phyloP scores from a whole-genome alignment of 306 rosid species.

The Astragalus membranaceus region DNA sequence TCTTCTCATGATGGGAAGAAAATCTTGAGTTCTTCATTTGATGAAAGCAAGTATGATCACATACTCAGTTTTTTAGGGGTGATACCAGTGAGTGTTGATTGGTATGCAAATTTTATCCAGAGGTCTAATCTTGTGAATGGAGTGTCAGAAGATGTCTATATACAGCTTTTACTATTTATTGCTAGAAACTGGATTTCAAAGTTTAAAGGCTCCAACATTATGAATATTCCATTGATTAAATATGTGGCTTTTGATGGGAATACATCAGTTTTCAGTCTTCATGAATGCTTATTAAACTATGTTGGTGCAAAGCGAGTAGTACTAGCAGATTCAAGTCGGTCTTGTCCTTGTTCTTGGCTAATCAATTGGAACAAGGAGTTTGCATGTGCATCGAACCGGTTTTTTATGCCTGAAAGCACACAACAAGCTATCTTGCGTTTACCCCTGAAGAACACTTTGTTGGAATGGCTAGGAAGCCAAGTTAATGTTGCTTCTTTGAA shows the following conservation, averaged over 20 bases:
- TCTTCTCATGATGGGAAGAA: conserved; percentile 43
- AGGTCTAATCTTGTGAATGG: conserved; percentile 39
- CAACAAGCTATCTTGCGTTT: conserved; percentile 30
- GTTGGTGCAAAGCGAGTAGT: background rate
- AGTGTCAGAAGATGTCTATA: conserved; percentile 46
- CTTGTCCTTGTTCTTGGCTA: conserved; percentile 42
- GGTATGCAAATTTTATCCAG: conserved; percentile 67
- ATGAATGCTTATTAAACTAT: background rate
- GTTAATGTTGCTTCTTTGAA: conserved; percentile 7
- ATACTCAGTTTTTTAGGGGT: conserved; percentile 44
- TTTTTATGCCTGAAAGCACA: conserved; percentile 45
- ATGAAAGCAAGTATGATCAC: conserved; percentile 27
- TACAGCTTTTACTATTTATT: conserved; percentile 41
- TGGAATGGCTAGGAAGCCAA: conserved; percentile 36
- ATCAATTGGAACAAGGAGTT: conserved; percentile 47
- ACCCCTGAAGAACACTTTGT: conserved; percentile 14
- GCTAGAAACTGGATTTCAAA: conserved; percentile 39
- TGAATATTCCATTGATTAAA: conserved; percentile 34
- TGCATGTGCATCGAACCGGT: background rate
- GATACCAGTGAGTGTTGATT: conserved; percentile 30
- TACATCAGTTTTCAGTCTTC: conserved; percentile 28
- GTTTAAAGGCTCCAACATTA: conserved; percentile 27
- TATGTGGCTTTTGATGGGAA: conserved; percentile 32
- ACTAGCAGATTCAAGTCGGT: conserved; percentile 2
- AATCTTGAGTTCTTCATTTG: conserved; percentile 46